Evolutionary conservation across 139 green algal genomes (phyloP), one percentile per base, ranked within the genome.

Genomic region (Picochlorum sp.): DNA sequence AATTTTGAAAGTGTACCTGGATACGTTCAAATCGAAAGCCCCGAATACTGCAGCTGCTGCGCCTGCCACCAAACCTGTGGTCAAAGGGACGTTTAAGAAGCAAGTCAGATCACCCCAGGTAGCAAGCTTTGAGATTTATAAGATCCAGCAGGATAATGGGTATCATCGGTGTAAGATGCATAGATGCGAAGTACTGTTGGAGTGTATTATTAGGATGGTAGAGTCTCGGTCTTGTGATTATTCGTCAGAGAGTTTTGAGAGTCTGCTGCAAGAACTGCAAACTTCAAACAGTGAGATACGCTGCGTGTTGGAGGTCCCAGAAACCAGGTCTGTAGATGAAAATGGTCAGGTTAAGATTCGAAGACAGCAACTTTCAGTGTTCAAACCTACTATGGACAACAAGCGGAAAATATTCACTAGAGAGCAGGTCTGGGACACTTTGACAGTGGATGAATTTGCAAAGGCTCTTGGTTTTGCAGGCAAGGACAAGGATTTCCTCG

Each of bases 381-480:
- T 54, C 15, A 21, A 54, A 13, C 47, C n/a, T 20, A 54, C 47
- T 9, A 21, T 26, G 47, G 18, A 54, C 5, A 54, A 7, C 3
- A 20, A 41, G n/a, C 13, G 21, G 0, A 34, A 50, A 16, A 16
- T 71, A 4, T 11, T 58, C 4, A 41, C 52, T 3, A 37, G 21
- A 14, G 32, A 44, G 1, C 20, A 58, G 0, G 6, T 68, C 2
- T 73, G 38, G 54, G 10, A 30, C 0, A 6, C 56, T 6, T 46
- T 68, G 6, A 61, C 21, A 20, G 24, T 61, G 13, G 32, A 23
- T 13, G 49, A 73, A 26, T 74, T 68, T 34, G 14, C 68, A 20
- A 47, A 18, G 16, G 13, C n/a, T 14, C 16, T 69, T 30, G 47
- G 47, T 13, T 6, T 13, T 26, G n/a, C 47, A 20, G 16, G 11